These are phyloP conservation scores for Daldinia childiae DNA, from an alignment of 495 filamentous ascomycete species.

Conservation along the genomic window DNA sequence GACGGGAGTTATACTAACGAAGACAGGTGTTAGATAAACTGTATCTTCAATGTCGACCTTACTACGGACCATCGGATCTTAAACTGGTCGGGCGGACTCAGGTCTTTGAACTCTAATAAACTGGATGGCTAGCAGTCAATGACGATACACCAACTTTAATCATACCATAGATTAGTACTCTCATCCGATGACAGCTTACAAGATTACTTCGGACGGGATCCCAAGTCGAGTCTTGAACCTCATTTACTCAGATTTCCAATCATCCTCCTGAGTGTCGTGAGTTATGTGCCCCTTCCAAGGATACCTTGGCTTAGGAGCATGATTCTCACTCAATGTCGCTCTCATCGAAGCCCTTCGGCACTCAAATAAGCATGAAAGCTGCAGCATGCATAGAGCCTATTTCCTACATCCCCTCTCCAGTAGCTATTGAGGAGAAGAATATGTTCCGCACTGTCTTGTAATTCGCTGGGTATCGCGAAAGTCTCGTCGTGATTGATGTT, in stretches of 20 bases:
- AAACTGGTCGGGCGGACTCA: neutral
- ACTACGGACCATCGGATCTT: neutral
- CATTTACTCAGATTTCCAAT: neutral
- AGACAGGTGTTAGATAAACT: neutral
- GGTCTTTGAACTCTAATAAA: neutral
- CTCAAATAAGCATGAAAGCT: constrained; percentile 7
- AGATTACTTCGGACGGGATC: neutral
- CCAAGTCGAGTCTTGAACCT: neutral
- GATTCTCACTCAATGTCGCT: neutral
- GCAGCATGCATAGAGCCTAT: constrained; percentile 35
- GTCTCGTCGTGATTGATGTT: neutral
- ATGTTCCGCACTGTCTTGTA: neutral
- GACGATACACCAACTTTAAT: constrained; percentile 23
- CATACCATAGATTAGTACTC: neutral
- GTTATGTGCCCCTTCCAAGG: neutral
- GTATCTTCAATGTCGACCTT: neutral
- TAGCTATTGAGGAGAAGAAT: neutral
- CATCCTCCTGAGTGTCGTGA: neutral
- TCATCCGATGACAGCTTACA: neutral
- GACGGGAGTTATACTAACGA: neutral
- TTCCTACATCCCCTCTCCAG: constrained; percentile 3
- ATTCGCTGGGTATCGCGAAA: neutral
- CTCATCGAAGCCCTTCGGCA: neutral
- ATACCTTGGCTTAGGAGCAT: neutral
- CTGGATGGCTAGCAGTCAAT: neutral